Conservation (phyloP, 352 stramenopile genomes). For the Phytophthora europaea region DNA sequence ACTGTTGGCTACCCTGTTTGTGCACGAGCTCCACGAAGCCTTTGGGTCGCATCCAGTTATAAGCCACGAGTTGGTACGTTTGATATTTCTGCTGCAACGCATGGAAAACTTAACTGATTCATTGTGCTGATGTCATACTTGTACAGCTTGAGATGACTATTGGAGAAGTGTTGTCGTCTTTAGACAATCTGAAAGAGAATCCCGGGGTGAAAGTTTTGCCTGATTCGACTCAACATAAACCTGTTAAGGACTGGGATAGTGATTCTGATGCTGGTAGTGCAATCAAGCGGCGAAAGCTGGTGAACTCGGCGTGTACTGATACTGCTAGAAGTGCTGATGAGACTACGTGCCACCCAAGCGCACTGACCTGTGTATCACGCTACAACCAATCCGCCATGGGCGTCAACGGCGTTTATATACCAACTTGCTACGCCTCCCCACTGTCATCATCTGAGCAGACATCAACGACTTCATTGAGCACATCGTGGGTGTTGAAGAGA, state of each 20-base stretch:
- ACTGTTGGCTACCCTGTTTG: constrained; percentile 56
- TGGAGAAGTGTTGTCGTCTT: constrained; percentile 13
- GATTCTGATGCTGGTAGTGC: not conserved
- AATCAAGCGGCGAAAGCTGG: constrained; percentile 30
- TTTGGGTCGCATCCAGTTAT: constrained; percentile 19
- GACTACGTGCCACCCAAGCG: not conserved
- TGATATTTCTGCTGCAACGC: not conserved
- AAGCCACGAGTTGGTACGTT: constrained; percentile 38
- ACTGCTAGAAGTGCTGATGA: not conserved
- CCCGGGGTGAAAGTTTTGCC: not conserved
- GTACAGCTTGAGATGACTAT: constrained; percentile 39
- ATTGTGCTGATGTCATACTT: not conserved
- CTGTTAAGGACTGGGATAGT: not conserved
- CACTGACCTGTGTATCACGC: constrained; percentile 31
- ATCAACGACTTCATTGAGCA: constrained; percentile 1
- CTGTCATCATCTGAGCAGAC: not conserved
- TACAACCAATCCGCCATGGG: constrained; percentile 39
- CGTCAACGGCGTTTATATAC: constrained; percentile 20
- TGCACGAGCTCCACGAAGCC: constrained; percentile 48
- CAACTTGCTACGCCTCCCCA: constrained; percentile 18
- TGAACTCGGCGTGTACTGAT: not conserved
- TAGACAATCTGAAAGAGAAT: not conserved
- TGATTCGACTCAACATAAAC: not conserved
- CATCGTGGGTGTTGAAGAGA: constrained; percentile 22
- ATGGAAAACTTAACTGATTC: not conserved